Evolutionary conservation across 1,139 yeast genomes (phyloP).

Genomic region (Candida glucosophila): DNA sequence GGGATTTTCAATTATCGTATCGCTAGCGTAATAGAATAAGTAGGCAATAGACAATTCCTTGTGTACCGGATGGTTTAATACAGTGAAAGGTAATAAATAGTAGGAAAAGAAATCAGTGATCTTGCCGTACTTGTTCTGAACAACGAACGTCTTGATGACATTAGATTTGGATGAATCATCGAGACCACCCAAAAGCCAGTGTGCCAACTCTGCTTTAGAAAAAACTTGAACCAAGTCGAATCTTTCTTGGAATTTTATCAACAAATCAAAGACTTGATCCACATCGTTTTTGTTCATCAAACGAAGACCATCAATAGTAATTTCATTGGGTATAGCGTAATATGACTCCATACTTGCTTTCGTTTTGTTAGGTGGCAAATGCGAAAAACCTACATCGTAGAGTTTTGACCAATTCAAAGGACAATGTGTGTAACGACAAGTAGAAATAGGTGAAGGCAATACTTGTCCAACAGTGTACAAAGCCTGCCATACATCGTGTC

Average conservation of each 20-base stretch:
- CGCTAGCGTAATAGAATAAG: constrained; percentile 82
- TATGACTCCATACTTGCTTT: constrained; percentile 76
- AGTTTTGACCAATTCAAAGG: constrained; percentile 89
- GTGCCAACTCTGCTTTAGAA: constrained; percentile 61
- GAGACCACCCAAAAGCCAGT: constrained; percentile 66
- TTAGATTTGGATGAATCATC: constrained; percentile 25
- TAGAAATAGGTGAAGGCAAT: constrained; percentile 86
- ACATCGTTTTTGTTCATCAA: constrained; percentile 54
- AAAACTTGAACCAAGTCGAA: constrained; percentile 71
- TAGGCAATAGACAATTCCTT: constrained; percentile 78
- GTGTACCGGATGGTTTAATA: constrained; percentile 60
- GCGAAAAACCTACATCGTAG: constrained; percentile 82
- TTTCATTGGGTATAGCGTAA: constrained; percentile 58
- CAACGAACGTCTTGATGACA: constrained; percentile 75
- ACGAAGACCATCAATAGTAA: constrained; percentile 57
- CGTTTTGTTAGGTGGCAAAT: constrained; percentile 68
- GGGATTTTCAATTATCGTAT: constrained; percentile 31
- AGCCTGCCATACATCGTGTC: constrained; percentile 87
- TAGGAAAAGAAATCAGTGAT: constrained; percentile 87
- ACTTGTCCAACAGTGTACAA: constrained; percentile 88
- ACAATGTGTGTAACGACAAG: constrained; percentile 88
- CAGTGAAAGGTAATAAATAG: constrained; percentile 82
- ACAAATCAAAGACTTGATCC: constrained; percentile 51
- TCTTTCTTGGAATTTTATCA: constrained; percentile 52
- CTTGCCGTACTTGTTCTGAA: constrained; percentile 53